Conservation (phyloP, 1,139 yeast genomes). For the Kluyveromyces sp. region DNA sequence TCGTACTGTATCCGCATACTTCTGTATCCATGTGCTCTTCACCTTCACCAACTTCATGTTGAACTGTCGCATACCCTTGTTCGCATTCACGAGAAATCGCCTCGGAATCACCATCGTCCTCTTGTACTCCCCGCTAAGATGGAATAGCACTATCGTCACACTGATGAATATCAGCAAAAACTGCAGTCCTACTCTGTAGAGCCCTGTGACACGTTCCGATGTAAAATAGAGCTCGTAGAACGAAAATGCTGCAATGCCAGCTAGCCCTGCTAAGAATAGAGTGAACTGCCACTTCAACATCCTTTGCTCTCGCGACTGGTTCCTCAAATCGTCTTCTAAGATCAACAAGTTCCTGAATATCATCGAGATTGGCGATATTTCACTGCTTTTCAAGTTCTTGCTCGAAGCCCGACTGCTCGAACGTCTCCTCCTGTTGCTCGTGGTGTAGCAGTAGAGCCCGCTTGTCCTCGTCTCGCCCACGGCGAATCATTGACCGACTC, state of each 20-base stretch:
- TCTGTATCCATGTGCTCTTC: conserved; percentile 49
- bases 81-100: conserved; percentile 67
- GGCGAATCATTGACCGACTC: background rate
- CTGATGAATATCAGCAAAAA: conserved; percentile 58
- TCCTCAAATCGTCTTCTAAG: conserved; percentile 75
- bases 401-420: conserved; percentile 28
- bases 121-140: conserved; percentile 81
- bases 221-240: conserved; percentile 30
- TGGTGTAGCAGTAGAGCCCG: background rate
- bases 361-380: conserved; percentile 53
- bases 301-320: conserved; percentile 69
- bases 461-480: background rate
- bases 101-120: conserved; percentile 80
- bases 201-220: conserved; percentile 14
- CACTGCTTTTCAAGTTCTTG: conserved; percentile 23
- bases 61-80: conserved; percentile 78
- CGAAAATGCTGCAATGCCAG: conserved; percentile 33
- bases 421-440: conserved; percentile 14
- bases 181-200: conserved; percentile 43
- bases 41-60: conserved; percentile 73
- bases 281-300: conserved; percentile 66
- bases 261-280: conserved; percentile 52
- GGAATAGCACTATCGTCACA: conserved; percentile 69
- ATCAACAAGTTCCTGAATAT: conserved; percentile 74
- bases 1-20: conserved; percentile 38